These are phyloP conservation scores for Starmera stellimalicola DNA, from an alignment of 1,139 yeast genomes.

Conservation along the genomic window DNA sequence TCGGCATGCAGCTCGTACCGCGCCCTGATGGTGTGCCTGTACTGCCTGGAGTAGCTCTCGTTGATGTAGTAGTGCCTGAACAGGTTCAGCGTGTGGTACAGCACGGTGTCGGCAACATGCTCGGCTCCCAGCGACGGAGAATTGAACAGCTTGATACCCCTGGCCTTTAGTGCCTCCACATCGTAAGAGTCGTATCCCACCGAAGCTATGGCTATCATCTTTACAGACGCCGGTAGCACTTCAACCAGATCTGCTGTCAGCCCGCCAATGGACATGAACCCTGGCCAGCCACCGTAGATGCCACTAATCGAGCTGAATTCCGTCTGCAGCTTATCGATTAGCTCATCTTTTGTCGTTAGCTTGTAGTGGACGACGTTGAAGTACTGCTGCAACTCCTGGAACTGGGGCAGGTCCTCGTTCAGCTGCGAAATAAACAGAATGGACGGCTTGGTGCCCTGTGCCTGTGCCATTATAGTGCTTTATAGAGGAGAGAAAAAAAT, in stretches of 20 bases:
- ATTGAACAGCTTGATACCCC: constrained; percentile 45
- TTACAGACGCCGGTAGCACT: constrained; percentile 34
- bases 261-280: constrained; percentile 43
- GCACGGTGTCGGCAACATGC: constrained; percentile 77
- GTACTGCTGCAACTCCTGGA: not conserved
- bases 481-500: no score
- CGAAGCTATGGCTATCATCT: constrained; percentile 49
- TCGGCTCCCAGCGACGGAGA: constrained; percentile 53
- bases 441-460: constrained; percentile 23
- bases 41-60: constrained; percentile 29
- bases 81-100: constrained; percentile 55
- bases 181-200: constrained; percentile 60
- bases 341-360: constrained; percentile 32
- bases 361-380: constrained; percentile 17
- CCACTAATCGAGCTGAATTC: constrained; percentile 34
- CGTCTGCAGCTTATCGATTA: constrained; percentile 27
- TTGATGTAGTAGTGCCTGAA: constrained; percentile 50
- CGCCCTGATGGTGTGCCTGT: constrained; percentile 30
- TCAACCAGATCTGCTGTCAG: constrained; percentile 31
- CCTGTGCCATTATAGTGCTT: no score
- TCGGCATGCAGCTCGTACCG: constrained; percentile 25
- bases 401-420: constrained; percentile 27
- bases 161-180: constrained; percentile 25
- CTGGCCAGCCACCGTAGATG: constrained; percentile 54
- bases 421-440: constrained; percentile 40